These are phyloP conservation scores for Brassica balearica DNA, from an alignment of 441 rosid species.

Conservation along the genomic window DNA sequence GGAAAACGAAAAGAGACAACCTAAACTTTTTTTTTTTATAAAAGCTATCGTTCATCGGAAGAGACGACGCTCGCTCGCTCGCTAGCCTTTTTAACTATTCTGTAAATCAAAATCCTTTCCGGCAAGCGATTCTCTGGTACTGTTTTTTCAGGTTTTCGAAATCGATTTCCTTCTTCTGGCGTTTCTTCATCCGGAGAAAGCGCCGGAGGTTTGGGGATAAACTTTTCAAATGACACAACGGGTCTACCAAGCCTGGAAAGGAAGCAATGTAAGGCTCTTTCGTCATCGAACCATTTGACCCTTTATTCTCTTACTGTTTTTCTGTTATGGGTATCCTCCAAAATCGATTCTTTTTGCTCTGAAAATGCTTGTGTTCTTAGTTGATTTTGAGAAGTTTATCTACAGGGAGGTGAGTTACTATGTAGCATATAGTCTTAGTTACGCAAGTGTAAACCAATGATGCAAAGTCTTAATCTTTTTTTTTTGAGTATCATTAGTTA, in stretches of 20 bases:
- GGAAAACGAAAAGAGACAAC: neutral
- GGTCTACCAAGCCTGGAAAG: constrained; percentile 88
- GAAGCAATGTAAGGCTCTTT: constrained; percentile 50
- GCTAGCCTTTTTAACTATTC: constrained; percentile 9
- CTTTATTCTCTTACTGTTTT: neutral
- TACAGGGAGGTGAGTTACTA: neutral
- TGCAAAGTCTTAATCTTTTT: constrained; percentile 1
- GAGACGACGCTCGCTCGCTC: constrained; percentile 32
- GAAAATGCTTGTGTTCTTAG: neutral
- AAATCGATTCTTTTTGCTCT: neutral
- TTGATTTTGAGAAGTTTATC: neutral
- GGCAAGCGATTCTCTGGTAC: constrained; percentile 38
- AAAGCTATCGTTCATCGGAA: constrained; percentile 14
- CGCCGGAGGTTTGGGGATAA: constrained; percentile 5
- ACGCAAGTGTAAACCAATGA: neutral
- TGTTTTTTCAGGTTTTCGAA: constrained; percentile 16
- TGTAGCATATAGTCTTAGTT: neutral
- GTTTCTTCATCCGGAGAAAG: constrained; percentile 14
- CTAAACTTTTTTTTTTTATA: neutral
- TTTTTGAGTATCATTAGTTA: neutral
- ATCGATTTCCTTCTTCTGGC: constrained; percentile 8
- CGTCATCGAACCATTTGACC: constrained; percentile 17
- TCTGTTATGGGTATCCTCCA: neutral
- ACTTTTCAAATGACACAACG: constrained; percentile 58
- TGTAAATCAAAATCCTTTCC: neutral